phyloP scores from a whole-genome alignment of 1,139 yeast genomes.

The Oligophagozyma castellii region DNA sequence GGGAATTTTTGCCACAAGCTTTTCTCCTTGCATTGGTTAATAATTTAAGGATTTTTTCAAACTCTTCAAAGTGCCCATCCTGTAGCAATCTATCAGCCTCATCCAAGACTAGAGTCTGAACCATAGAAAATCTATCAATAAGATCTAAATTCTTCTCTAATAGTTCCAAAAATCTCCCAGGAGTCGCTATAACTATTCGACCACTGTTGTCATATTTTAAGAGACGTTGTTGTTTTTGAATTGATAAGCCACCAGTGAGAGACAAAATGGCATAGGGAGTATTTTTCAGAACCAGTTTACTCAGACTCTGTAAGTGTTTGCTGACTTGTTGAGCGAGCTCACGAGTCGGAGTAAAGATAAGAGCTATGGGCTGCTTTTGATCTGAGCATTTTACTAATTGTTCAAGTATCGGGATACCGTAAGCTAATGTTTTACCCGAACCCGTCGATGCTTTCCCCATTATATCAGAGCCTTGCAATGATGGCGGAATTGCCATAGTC shows the following conservation, averaged over 20 bases:
- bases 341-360: slow-evolving; percentile 89
- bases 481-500: slow-evolving; percentile 58
- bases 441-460: slow-evolving; percentile 98
- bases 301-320: slow-evolving; percentile 46
- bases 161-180: slow-evolving; percentile 83
- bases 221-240: slow-evolving; percentile 81
- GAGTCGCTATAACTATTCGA: slow-evolving; percentile 75
- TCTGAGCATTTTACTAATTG: slow-evolving; percentile 28
- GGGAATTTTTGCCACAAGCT: slow-evolving; percentile 23
- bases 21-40: slow-evolving; percentile 22
- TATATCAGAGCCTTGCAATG: slow-evolving; percentile 61
- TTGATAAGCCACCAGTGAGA: slow-evolving; percentile 87
- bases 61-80: slow-evolving; percentile 92
- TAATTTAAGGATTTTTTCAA: slow-evolving; percentile 66
- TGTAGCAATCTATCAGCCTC: slow-evolving; percentile 96
- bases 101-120: slow-evolving; percentile 71
- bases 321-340: slow-evolving; percentile 93
- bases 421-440: slow-evolving; percentile 93
- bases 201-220: slow-evolving; percentile 58
- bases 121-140: slow-evolving; percentile 41
- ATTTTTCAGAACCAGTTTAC: slow-evolving; percentile 34
- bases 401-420: slow-evolving; percentile 88
- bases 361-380: slow-evolving; percentile 43
- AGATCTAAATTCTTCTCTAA: slow-evolving; percentile 48
- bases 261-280: slow-evolving; percentile 58